Conservation (phyloP, 2,329 filamentous ascomycete genomes). For the Gaeumannomyces tritici region DNA sequence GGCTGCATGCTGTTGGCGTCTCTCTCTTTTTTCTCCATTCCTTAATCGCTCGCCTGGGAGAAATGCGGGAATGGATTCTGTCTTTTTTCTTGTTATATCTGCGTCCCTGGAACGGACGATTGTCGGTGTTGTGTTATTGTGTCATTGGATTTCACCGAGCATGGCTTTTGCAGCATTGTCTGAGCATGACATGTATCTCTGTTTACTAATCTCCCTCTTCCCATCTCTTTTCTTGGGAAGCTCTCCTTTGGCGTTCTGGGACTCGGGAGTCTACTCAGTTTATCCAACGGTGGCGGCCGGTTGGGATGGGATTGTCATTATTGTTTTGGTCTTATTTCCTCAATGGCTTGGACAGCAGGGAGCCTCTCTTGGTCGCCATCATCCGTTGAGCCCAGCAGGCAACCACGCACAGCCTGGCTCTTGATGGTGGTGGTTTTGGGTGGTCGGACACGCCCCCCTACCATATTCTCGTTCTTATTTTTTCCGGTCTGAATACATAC, state of each 20-base stretch:
- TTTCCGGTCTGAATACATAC: background rate
- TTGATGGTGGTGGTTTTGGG: background rate
- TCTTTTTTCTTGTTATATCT: background rate
- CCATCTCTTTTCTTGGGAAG: background rate
- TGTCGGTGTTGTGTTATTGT: background rate
- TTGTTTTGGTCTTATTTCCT: background rate
- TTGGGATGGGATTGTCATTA: background rate
- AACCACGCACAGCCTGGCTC: background rate
- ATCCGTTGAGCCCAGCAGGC: too few species aligned
- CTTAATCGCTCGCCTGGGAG: background rate
- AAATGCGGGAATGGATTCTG: background rate
- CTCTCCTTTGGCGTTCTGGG: background rate
- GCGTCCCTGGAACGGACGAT: too few species aligned
- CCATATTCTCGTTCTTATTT: background rate
- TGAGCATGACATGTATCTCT: background rate
- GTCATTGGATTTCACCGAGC: background rate
- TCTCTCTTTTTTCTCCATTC: background rate
- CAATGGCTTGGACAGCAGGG: background rate
- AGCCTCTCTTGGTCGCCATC: background rate
- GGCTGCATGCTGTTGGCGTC: background rate
- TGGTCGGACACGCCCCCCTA: background rate
- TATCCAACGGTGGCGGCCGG: background rate
- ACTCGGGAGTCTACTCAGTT: background rate
- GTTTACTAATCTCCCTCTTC: background rate
- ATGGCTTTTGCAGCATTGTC: background rate